Evolutionary conservation across 2,329 filamentous ascomycete genomes (phyloP).

Genomic region (Fusarium tuaranense): DNA sequence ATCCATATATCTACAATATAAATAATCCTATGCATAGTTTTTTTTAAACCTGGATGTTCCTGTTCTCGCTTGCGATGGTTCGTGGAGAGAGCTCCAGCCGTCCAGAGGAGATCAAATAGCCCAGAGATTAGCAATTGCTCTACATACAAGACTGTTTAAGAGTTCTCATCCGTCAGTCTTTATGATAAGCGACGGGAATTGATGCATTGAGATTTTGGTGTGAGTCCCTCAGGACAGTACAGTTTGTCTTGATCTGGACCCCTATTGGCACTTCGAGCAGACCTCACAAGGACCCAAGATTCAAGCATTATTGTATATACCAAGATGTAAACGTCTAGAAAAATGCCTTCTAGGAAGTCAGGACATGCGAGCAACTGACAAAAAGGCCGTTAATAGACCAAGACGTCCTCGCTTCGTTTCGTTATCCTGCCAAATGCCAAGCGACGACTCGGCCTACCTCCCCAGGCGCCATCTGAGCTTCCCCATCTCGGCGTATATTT

Average conservation of each 20-base stretch:
- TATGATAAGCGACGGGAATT: background rate
- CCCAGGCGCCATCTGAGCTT: background rate
- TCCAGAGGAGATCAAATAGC: background rate
- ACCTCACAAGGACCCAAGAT: background rate
- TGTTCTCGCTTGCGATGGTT: background rate
- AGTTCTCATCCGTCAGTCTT: background rate
- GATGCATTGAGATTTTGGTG: background rate
- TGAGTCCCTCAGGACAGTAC: background rate
- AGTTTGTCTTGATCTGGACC: background rate
- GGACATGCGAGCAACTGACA: background rate
- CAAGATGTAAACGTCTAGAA: too few relatives aligned
- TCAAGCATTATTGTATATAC: too few relatives aligned
- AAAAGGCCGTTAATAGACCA: background rate
- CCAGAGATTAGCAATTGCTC: background rate
- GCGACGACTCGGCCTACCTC: background rate
- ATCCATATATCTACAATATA: background rate
- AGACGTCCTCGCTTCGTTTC: background rate
- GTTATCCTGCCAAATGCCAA: background rate
- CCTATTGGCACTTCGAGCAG: background rate
- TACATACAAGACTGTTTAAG: background rate
- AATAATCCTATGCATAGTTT: background rate
- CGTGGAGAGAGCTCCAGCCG: background rate
- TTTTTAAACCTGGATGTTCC: background rate
- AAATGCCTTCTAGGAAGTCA: too few relatives aligned
- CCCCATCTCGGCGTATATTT: constrained; percentile 14